Conservation (phyloP, 2,329 filamentous ascomycete genomes). For the Drechslera avenae region DNA sequence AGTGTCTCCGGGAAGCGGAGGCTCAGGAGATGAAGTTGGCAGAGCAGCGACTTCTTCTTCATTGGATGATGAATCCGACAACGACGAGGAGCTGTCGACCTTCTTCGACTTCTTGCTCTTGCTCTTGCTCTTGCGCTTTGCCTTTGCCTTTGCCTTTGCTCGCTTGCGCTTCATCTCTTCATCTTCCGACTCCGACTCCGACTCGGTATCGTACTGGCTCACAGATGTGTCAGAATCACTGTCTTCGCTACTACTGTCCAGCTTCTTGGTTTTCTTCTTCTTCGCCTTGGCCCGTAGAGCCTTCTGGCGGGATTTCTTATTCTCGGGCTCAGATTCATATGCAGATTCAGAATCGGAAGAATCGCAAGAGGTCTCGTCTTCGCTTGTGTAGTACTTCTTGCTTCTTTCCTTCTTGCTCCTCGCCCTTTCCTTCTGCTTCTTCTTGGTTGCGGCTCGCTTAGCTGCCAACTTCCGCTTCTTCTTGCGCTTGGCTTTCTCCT, state of each 20-base stretch:
- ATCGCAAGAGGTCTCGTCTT: slow-evolving; percentile 21
- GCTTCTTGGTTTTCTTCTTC: slow-evolving; percentile 32
- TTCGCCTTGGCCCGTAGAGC: slow-evolving; percentile 26
- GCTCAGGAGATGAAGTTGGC: slow-evolving; percentile 1
- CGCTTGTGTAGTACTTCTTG: slow-evolving; percentile 27
- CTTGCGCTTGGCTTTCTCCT: slow-evolving; percentile 32
- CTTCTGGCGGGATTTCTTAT: slow-evolving; percentile 22
- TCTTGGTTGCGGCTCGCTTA: slow-evolving; percentile 20
- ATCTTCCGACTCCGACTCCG: slow-evolving; percentile 23
- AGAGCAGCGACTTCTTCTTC: slow-evolving; percentile 13
- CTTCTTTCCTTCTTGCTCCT: slow-evolving; percentile 32
- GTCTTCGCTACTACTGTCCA: slow-evolving; percentile 23
- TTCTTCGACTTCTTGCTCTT: slow-evolving; percentile 23
- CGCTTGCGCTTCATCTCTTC: slow-evolving; percentile 22
- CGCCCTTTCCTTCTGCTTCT: slow-evolving; percentile 29
- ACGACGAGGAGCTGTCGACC: slow-evolving; percentile 10
- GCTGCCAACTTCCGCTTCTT: slow-evolving; percentile 21
- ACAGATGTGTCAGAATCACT: slow-evolving; percentile 20
- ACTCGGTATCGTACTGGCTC: slow-evolving; percentile 21
- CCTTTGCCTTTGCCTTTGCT: slow-evolving; percentile 19
- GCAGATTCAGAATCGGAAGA: slow-evolving; percentile 28
- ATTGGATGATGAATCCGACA: slow-evolving; percentile 13
- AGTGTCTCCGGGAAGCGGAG: slow-evolving; percentile 10
- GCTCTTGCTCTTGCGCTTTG: slow-evolving; percentile 27
- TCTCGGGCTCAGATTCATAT: slow-evolving; percentile 16